Evolutionary conservation across 108 stramenopile species (phyloP), one percentile per base, ranked within the genome.

Genomic region (Parmales sp.): DNA sequence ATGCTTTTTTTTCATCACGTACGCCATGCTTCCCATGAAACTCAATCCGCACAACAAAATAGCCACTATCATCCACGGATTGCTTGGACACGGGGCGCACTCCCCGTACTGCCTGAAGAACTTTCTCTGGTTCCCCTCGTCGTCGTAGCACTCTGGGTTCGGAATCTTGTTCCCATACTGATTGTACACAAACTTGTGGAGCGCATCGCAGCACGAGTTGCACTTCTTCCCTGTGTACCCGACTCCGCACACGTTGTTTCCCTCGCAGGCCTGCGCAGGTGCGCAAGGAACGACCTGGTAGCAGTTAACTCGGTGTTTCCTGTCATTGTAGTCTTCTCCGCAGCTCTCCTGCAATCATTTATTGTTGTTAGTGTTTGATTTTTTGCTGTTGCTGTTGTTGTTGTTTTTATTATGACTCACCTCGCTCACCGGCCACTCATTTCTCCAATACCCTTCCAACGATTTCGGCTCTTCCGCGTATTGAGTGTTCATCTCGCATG

Each of bases 1-100:
- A 18, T 38, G 60, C n/a, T 70, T 64, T 54, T 54, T 70, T 18
- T 54, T 34, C 64, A 70, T 31, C 9, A 49, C 29, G 64, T 70
- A 63, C 9, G 43, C 64, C 54, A 29, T 37, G 6, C 29, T 63
- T 44, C 34, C 69, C 9, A 11, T 9, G 38, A 70, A 25, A 39
- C 16, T 16, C 23, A 26, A 13, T 18, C 41, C 54, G n/a, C 39
- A 23, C 5, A 70, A 13, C 2, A 70, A 63, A 16, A 70, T 43
- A 29, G 46, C 50, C 8, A 70, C 28, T 6, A 70, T 43, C 39
- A 54, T 49, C 69, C 44, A 44, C 23, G 43, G 39, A 34, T 63
- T 36, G 39, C 34, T 31, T 6, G 69, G 69, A 43, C 69, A 70
- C 3, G 38, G 38, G 2, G 28, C 50, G 54, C 69, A 70, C 39